Conservation (phyloP, 768 basidiomycete genomes). For the Naganishia randhawae region DNA sequence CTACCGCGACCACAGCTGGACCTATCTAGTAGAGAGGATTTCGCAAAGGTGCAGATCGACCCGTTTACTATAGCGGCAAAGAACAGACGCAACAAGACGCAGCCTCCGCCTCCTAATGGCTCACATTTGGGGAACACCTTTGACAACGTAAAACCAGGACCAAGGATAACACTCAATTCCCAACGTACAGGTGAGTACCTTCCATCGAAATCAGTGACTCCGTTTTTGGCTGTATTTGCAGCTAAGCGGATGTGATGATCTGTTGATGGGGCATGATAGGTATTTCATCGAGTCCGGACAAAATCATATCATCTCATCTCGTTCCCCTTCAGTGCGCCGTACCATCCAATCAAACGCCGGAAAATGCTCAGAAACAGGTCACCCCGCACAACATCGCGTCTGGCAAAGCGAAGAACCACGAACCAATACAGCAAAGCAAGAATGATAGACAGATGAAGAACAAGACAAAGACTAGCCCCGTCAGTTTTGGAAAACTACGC, state of each 20-base stretch:
- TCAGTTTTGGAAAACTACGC: slow-evolving; percentile 18
- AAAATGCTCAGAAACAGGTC: background rate
- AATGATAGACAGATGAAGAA: background rate
- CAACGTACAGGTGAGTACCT: background rate
- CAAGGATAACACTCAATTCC: slow-evolving; percentile 4
- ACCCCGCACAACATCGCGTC: background rate
- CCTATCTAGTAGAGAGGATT: slow-evolving; percentile 22
- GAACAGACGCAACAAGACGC: slow-evolving; percentile 5
- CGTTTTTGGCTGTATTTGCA: background rate
- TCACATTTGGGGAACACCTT: background rate
- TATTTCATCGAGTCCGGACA: background rate
- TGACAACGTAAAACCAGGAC: background rate
- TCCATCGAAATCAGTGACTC: background rate
- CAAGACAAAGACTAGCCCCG: slow-evolving; percentile 8
- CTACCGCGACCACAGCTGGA: slow-evolving; percentile 16
- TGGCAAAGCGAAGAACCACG: background rate
- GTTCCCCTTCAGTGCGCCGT: background rate
- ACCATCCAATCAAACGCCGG: background rate
- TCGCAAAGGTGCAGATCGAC: slow-evolving; percentile 19
- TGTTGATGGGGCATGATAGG: background rate
- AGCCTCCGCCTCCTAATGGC: background rate
- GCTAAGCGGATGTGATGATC: background rate
- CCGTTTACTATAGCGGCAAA: slow-evolving; percentile 26
- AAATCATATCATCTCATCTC: background rate
- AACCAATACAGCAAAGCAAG: background rate